Conservation (phyloP, 2,329 filamentous ascomycete species). For the Huntiella savannae region DNA sequence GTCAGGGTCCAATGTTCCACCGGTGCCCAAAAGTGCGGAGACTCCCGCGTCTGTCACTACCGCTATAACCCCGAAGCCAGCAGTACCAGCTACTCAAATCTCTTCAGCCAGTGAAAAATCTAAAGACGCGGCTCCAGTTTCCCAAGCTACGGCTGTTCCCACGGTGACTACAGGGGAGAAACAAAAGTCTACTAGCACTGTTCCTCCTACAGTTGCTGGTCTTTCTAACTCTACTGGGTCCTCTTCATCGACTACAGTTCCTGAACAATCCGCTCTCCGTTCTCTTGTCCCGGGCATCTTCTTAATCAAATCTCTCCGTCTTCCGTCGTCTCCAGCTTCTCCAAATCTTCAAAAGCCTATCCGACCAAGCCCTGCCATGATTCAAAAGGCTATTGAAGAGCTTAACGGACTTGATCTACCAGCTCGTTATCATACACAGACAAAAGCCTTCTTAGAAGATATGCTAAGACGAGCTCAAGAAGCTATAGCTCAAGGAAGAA, state of each 20-base stretch:
- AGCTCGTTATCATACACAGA: background rate
- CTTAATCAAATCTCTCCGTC: background rate
- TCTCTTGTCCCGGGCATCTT: constrained; percentile 3
- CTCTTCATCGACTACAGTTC: background rate
- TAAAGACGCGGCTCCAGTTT: too few relatives aligned
- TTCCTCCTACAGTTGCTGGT: too few relatives aligned
- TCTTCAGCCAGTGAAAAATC: too few relatives aligned
- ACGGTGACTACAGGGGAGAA: too few relatives aligned
- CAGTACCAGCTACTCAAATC: too few relatives aligned
- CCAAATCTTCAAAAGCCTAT: background rate
- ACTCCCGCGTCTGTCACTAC: too few relatives aligned
- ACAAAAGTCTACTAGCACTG: too few relatives aligned
- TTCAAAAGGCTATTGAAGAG: constrained; percentile 6
- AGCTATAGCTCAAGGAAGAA: constrained; percentile 3
- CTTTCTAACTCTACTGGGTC: background rate
- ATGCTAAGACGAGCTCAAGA: constrained; percentile 3
- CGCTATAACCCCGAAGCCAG: too few relatives aligned
- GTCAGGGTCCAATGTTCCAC: too few relatives aligned
- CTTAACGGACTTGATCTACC: background rate
- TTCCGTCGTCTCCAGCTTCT: background rate
- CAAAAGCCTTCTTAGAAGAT: constrained; percentile 6
- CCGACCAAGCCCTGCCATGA: constrained; percentile 3
- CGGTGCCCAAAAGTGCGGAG: too few relatives aligned
- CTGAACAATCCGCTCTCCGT: background rate
- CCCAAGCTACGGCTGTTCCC: too few relatives aligned